These are phyloP conservation scores for Cryptococcus sp. DNA, from an alignment of 1,284 basidiomycete species.

Conservation along the genomic window DNA sequence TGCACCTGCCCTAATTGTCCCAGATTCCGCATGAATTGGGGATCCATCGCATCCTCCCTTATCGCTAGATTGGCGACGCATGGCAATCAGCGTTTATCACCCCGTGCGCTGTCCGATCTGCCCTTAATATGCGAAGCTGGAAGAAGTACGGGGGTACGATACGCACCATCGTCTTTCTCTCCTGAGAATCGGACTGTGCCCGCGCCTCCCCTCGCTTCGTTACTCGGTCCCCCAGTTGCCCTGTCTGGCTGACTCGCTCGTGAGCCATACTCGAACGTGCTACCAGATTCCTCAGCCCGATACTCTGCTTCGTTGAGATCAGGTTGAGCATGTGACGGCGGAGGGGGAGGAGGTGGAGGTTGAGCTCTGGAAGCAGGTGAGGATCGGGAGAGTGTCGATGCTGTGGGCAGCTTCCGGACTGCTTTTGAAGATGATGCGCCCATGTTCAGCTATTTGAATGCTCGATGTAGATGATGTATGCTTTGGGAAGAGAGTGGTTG, in stretches of 20 bases:
- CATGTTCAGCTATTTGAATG: constrained; percentile 6
- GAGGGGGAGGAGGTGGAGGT: not conserved
- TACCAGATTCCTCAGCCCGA: not conserved
- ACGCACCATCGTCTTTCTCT: constrained; percentile 50
- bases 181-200: constrained; percentile 40
- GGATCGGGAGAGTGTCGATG: constrained; percentile 4
- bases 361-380: not conserved
- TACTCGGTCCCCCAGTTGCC: no score
- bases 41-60: constrained; percentile 68
- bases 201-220: constrained; percentile 19
- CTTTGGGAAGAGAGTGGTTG: not conserved
- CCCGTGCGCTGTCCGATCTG: not conserved
- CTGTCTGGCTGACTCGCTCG: not conserved
- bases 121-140: no score
- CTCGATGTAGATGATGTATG: not conserved
- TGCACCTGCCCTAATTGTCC: constrained; percentile 68
- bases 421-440: constrained; percentile 22
- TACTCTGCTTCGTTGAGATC: not conserved
- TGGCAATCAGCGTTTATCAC: not conserved
- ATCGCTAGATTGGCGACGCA: constrained; percentile 58
- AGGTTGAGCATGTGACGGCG: no score
- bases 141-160: no score
- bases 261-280: not conserved
- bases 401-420: constrained; percentile 20
- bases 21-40: constrained; percentile 73